Evolutionary conservation across 2,329 filamentous ascomycete species (phyloP).

Genomic region (Aspergillus sp.): DNA sequence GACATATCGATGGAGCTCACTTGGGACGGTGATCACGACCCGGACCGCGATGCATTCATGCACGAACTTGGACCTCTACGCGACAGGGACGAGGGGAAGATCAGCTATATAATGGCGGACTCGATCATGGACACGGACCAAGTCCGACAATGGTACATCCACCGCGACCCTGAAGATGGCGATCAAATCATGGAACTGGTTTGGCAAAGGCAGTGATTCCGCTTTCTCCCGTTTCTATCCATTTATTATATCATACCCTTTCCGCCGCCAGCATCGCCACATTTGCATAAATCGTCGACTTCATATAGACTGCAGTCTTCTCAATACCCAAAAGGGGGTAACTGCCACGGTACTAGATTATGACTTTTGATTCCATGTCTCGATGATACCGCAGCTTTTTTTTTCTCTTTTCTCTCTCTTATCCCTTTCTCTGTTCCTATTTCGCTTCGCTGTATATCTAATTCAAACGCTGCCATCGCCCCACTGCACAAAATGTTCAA

Average conservation of each 20-base stretch:
- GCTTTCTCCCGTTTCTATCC: background rate
- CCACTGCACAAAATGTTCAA: background rate
- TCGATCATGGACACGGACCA: constrained; percentile 44
- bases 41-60: constrained; percentile 47
- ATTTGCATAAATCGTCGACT: constrained; percentile 4
- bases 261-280: background rate
- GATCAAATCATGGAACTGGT: constrained; percentile 44
- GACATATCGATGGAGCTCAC: constrained; percentile 54
- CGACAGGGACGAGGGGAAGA: constrained; percentile 48
- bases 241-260: background rate
- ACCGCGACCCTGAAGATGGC: constrained; percentile 40
- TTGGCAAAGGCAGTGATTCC: constrained; percentile 27
- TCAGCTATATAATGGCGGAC: constrained; percentile 52
- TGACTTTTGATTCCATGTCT: constrained; percentile 16
- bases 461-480: background rate
- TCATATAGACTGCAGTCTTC: constrained; percentile 15
- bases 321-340: constrained; percentile 9
- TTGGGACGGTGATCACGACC: constrained; percentile 49
- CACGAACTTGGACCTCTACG: constrained; percentile 56
- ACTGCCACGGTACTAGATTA: constrained; percentile 20
- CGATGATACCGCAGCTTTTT: constrained; percentile 13
- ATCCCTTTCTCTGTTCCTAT: background rate
- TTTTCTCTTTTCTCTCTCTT: background rate
- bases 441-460: constrained; percentile 4
- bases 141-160: constrained; percentile 59